Conservation (phyloP, 2,329 filamentous ascomycete genomes). For the Nannizzia gypsea region DNA sequence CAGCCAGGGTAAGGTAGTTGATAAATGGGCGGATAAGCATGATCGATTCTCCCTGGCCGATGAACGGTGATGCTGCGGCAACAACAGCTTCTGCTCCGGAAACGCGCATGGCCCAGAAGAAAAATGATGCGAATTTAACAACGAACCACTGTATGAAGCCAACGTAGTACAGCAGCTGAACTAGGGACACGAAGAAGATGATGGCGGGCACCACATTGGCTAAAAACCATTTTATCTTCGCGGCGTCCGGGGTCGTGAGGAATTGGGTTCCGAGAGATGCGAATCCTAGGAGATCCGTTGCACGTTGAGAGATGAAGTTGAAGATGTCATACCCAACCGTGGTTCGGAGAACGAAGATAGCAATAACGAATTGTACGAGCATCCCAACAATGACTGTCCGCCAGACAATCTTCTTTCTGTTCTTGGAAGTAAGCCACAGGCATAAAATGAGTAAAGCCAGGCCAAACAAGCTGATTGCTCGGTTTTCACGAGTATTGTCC, state of each 20-base stretch:
- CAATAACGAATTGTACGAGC: slow-evolving; percentile 76
- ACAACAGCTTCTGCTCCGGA: slow-evolving; percentile 91
- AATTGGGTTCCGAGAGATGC: slow-evolving; percentile 62
- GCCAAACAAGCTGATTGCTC: slow-evolving; percentile 70
- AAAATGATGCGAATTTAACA: slow-evolving; percentile 73
- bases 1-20: slow-evolving; percentile 69
- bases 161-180: slow-evolving; percentile 72
- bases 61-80: slow-evolving; percentile 83
- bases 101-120: slow-evolving; percentile 80
- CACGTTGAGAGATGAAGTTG: slow-evolving; percentile 69
- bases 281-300: slow-evolving; percentile 62
- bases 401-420: slow-evolving; percentile 52
- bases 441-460: slow-evolving; percentile 55
- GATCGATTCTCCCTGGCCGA: slow-evolving; percentile 85
- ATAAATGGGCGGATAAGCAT: slow-evolving; percentile 87
- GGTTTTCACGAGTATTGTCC: slow-evolving; percentile 69
- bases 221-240: slow-evolving; percentile 52
- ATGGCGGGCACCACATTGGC: slow-evolving; percentile 74
- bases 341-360: slow-evolving; percentile 76
- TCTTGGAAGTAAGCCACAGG: slow-evolving; percentile 60
- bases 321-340: slow-evolving; percentile 79
- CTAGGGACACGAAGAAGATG: slow-evolving; percentile 91
- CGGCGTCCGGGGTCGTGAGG: slow-evolving; percentile 43
- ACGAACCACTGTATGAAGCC: slow-evolving; percentile 83
- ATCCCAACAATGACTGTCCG: slow-evolving; percentile 80